A percentile compares a stretch with the other conserved stretches of the same genome.
These are phyloP conservation scores for Purshia tridentata DNA, from an alignment of 306 rosid species.

Conservation along the genomic window DNA sequence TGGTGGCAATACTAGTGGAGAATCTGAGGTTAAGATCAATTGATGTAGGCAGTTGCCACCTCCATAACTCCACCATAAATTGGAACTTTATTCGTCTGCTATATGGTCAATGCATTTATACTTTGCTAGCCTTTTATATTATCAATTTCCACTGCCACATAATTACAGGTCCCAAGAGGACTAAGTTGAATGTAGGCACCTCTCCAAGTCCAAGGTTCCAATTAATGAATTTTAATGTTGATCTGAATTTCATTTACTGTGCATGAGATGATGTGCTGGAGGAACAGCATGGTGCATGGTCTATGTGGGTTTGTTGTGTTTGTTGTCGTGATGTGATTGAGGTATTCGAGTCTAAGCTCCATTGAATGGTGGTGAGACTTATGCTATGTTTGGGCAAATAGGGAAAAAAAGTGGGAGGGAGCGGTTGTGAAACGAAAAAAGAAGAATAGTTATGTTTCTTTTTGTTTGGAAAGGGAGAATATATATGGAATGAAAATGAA, in stretches of 20 bases:
- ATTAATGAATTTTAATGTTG: neutral
- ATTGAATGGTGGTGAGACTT: no score
- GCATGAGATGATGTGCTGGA: neutral
- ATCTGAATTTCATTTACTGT: neutral
- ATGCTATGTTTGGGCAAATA: no score
- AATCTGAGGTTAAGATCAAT: neutral
- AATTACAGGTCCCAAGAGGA: neutral
- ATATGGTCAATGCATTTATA: neutral
- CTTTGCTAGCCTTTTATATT: neutral
- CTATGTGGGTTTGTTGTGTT: no score
- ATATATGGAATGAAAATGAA: no score
- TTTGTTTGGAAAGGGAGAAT: no score
- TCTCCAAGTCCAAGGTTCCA: neutral
- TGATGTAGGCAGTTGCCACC: neutral
- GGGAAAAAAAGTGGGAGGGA: no score
- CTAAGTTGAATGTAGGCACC: neutral
- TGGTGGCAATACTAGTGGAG: conserved; percentile 2
- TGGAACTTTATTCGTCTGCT: neutral
- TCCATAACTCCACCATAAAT: conserved; percentile 7
- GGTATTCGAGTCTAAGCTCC: no score
- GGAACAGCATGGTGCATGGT: neutral
- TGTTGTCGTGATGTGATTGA: no score
- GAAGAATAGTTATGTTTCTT: no score
- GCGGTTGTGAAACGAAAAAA: no score
- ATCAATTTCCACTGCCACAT: neutral